These are phyloP conservation scores for Kuraishia piskuri DNA, from an alignment of 805 yeast species.

Conservation along the genomic window DNA sequence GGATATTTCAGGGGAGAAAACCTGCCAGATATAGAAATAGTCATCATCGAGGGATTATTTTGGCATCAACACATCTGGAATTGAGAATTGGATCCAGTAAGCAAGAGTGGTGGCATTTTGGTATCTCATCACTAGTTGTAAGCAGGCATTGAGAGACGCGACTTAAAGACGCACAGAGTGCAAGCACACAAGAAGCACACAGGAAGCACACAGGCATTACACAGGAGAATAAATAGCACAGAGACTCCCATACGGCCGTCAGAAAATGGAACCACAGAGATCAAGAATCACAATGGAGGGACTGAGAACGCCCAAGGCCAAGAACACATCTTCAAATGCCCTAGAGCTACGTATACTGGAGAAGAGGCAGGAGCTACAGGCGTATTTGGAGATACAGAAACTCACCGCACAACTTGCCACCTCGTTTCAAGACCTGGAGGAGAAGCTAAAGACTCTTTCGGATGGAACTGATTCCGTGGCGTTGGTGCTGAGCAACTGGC, in stretches of 20 bases:
- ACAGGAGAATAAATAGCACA: too few relatives aligned
- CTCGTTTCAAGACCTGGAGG: constrained; percentile 40
- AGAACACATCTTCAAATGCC: background rate
- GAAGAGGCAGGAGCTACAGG: constrained; percentile 42
- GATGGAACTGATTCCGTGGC: constrained; percentile 57
- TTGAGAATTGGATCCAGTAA: too few relatives aligned
- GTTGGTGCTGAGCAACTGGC: constrained; percentile 56
- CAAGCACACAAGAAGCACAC: background rate
- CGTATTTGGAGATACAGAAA: constrained; percentile 36
- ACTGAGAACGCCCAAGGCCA: background rate
- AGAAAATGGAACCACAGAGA: constrained; percentile 1
- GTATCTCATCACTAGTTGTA: too few relatives aligned
- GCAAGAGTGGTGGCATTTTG: too few relatives aligned
- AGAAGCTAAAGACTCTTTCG: constrained; percentile 36
- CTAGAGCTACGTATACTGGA: constrained; percentile 26
- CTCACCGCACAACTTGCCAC: constrained; percentile 35
- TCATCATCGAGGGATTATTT: too few relatives aligned
- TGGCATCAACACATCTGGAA: too few relatives aligned
- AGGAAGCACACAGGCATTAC: background rate
- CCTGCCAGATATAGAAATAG: too few relatives aligned
- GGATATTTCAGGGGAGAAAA: too few relatives aligned
- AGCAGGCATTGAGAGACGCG: background rate
- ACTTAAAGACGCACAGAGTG: background rate
- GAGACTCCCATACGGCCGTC: too few relatives aligned
- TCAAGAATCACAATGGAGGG: constrained; percentile 1